Base-by-base conservation (phyloP, 768 basidiomycete species). In the Leccinum obscurum region DNA sequence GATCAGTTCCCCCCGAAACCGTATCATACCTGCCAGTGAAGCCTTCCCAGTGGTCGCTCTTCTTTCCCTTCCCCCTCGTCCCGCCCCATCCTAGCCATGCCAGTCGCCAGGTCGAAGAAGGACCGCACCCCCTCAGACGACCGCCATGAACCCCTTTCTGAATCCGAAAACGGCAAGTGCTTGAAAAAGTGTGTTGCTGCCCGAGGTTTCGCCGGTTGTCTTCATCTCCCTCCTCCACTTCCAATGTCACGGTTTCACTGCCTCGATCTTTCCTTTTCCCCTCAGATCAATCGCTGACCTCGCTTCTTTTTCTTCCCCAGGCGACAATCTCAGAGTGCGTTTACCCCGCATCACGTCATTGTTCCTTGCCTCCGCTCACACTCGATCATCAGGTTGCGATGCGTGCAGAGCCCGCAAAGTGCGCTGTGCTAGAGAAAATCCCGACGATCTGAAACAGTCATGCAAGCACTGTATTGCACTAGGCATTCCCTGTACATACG, bases 391-490 rank as follows among this genome's bases (percentile, higher is more conserved):
- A 92, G 91, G 91, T 71, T 93, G 90, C 74, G 91, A 92, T 77
- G 90, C 90, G 51, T 93, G 92, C 75, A 81, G 90, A 65, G 88
- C 90, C 10, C 87, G 92, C 72, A 93, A 94, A 74, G 92, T 94
- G 50, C 83, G 90, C 55, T 94, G 92, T 68, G 87, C 88, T 6
- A 80, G 88, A 62, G 92, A 93, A 69, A 87, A 87, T 65, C 83
- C 86, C 26, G 89, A 90, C 63, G 89, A 90, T 69, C 78, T 83
- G 10, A 89, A 87, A 73, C 85, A 85, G 64, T 81, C 88, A 8
- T 94, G 92, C 88, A 93, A 91, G 71, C 92, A 94, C 70, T 95
- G 92, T 72, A 80, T 89, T 65, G 82, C 88, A 1, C 84, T 95
- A 54, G 88, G 86, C 20, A 89, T 94, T 53, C 83, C 86, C 6